A percentile compares a stretch with the other conserved stretches of the same genome.
phyloP scores from a whole-genome alignment of 2,329 filamentous ascomycete species.

The Leptographium galeiforme region DNA sequence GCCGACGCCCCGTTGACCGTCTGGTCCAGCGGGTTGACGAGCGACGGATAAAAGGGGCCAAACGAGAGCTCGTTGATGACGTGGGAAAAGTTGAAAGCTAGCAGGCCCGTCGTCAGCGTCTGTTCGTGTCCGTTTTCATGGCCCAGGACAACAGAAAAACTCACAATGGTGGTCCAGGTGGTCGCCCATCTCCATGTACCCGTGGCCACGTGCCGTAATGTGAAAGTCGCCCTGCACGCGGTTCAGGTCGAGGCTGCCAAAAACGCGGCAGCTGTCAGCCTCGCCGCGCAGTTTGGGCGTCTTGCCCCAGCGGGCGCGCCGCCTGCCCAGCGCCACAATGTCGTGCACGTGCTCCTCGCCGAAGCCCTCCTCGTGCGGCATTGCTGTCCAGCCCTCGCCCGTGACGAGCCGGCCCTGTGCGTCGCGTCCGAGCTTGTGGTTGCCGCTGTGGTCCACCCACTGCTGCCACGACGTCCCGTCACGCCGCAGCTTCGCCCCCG shows the following conservation, averaged over 20 bases:
- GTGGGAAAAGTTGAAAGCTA: constrained; percentile 96
- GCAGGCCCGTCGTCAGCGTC: neutral
- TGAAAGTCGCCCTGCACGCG: constrained; percentile 98
- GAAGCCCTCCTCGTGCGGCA: constrained; percentile 48
- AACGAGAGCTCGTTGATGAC: constrained; percentile 93
- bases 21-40: constrained; percentile 86
- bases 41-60: constrained; percentile 87
- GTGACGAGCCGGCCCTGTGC: constrained; percentile 39
- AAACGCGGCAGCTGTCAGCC: constrained; percentile 72
- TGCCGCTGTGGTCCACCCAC: constrained; percentile 61
- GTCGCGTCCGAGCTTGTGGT: constrained; percentile 47
- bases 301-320: constrained; percentile 56
- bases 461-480: constrained; percentile 71
- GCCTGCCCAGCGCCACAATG: constrained; percentile 59
- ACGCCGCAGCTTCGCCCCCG: constrained; percentile 56
- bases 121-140: neutral
- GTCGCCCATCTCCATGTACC: constrained; percentile 68
- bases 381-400: constrained; percentile 42
- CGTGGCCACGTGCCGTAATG: constrained; percentile 87
- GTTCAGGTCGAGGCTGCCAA: constrained; percentile 79
- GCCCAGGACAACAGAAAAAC: constrained; percentile 18
- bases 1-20: constrained; percentile 63
- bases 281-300: constrained; percentile 52
- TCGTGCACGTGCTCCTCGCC: constrained; percentile 81
- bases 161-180: constrained; percentile 74